Evolutionary conservation across 352 stramenopile species (phyloP).

Genomic region (Ophiocytium majus): DNA sequence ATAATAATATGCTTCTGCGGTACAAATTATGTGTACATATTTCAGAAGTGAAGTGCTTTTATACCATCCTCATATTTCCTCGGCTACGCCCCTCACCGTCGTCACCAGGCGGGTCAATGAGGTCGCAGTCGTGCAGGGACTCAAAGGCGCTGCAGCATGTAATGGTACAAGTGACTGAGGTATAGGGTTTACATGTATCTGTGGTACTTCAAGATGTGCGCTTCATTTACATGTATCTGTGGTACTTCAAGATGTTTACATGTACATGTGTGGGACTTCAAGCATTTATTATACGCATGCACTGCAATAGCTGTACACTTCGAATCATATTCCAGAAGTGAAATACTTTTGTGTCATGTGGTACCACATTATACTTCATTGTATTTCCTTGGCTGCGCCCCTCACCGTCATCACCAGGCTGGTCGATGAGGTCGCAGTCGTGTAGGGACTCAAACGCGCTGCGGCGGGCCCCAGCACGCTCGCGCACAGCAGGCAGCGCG

Average conservation of each 20-base stretch:
- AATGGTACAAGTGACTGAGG: too few species aligned
- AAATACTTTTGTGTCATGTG: not conserved
- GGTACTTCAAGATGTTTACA: not conserved
- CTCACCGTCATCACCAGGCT: constrained; percentile 60
- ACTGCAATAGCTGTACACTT: not conserved
- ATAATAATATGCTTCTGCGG: not conserved
- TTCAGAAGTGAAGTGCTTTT: not conserved
- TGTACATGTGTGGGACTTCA: too few species aligned
- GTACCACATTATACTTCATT: not conserved
- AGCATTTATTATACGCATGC: not conserved
- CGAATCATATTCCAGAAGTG: not conserved
- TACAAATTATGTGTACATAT: not conserved
- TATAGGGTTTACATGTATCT: too few species aligned
- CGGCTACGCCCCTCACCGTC: too few species aligned
- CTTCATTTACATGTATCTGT: too few species aligned
- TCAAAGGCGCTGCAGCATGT: too few species aligned
- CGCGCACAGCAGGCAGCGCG: too few species aligned
- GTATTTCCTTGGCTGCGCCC: constrained; percentile 22
- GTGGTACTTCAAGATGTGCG: too few species aligned
- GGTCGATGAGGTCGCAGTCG: constrained; percentile 63
- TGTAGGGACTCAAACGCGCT: constrained; percentile 64
- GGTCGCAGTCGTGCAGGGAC: too few species aligned
- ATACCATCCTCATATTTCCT: not conserved
- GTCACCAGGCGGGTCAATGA: too few species aligned
- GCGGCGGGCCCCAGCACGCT: not conserved